A percentile compares a stretch with the other conserved stretches of the same genome.
Conservation (phyloP, 2,329 filamentous ascomycete species). For the Fusarium vanettenii region DNA sequence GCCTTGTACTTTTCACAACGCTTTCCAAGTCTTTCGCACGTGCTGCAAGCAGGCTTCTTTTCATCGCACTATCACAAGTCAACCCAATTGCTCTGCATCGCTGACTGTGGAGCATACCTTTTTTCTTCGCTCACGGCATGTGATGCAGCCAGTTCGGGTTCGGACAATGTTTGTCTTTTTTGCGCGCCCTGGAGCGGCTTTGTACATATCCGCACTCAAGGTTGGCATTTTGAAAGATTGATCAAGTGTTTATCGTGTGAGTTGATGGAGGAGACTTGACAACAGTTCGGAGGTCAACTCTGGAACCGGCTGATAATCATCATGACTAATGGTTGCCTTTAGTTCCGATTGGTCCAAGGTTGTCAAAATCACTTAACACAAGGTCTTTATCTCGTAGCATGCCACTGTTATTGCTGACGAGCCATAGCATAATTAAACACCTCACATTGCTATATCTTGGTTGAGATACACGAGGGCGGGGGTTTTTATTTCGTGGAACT, state of each 20-base stretch:
- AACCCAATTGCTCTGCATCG: background rate
- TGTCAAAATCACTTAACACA: background rate
- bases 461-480: too few relatives aligned
- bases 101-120: slow-evolving; percentile 14
- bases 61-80: slow-evolving; percentile 21
- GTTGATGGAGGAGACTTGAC: background rate
- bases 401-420: background rate
- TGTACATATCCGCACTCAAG: slow-evolving; percentile 31
- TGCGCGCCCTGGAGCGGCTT: slow-evolving; percentile 29
- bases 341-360: background rate
- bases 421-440: background rate
- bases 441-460: background rate
- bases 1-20: slow-evolving; percentile 6
- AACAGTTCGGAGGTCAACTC: background rate
- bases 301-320: background rate
- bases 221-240: background rate
- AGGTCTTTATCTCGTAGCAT: background rate
- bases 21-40: slow-evolving; percentile 13
- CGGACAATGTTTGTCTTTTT: slow-evolving; percentile 40
- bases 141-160: slow-evolving; percentile 31
- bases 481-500: background rate
- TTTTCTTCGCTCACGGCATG: slow-evolving; percentile 27
- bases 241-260: background rate
- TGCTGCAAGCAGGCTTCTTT: slow-evolving; percentile 19
- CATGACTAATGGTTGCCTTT: background rate